phyloP scores from a whole-genome alignment of 257 asterid genomes.

The Voacanga thouarsii region DNA sequence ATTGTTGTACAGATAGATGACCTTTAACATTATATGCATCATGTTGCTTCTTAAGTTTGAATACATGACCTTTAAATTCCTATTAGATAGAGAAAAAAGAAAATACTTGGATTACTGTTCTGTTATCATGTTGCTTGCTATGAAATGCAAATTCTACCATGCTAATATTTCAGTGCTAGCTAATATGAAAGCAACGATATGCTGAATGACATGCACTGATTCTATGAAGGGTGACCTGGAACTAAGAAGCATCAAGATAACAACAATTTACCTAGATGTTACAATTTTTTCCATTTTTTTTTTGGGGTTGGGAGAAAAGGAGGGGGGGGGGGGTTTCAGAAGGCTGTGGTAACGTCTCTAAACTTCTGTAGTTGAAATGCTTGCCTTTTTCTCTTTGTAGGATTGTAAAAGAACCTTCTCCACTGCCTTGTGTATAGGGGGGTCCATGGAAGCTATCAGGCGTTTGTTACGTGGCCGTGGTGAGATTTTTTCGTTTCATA shows the following conservation, averaged over 20 bases:
- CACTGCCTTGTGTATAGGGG: slow-evolving; percentile 78
- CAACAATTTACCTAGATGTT: neutral
- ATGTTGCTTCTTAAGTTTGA: neutral
- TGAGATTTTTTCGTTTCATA: slow-evolving; percentile 41
- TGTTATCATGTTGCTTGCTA: neutral
- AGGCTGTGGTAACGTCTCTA: neutral
- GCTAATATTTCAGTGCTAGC: neutral
- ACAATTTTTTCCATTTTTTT: neutral
- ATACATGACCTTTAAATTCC: neutral
- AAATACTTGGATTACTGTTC: neutral
- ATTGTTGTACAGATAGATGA: neutral
- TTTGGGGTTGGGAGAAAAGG: too few species aligned
- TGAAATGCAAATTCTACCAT: neutral
- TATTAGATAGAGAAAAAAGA: neutral
- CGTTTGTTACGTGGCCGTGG: slow-evolving; percentile 80
- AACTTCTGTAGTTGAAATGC: slow-evolving; percentile 1
- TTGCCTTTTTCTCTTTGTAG: slow-evolving; percentile 36
- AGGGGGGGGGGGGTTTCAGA: too few species aligned
- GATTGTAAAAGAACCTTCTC: slow-evolving; percentile 89
- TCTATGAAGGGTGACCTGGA: neutral
- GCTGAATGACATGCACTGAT: neutral
- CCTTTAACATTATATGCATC: neutral
- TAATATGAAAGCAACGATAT: neutral
- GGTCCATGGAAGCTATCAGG: slow-evolving; percentile 80
- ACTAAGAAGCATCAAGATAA: neutral